Percentiles rank a stretch among this genome's conserved stretches.
These are phyloP conservation scores for Iberis pinnata DNA, from an alignment of 345 rosid genomes.

Conservation along the genomic window DNA sequence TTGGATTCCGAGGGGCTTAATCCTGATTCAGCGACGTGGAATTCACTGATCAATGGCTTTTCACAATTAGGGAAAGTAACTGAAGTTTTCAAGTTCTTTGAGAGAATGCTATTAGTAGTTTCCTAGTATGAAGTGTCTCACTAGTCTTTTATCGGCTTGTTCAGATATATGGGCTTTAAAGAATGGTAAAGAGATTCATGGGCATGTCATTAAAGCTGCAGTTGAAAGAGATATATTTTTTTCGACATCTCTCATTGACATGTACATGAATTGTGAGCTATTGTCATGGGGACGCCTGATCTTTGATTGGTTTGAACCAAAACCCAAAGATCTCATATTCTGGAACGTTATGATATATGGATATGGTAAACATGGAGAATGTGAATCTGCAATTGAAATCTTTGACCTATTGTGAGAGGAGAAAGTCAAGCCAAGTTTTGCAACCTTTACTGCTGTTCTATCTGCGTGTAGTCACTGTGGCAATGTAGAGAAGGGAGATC, in stretches of 20 bases:
- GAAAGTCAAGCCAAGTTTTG: conserved; percentile 44
- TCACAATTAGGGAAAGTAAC: conserved; percentile 41
- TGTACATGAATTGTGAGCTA: conserved; percentile 61
- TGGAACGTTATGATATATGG: conserved; percentile 80
- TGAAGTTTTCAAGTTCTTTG: conserved; percentile 46
- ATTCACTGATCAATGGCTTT: conserved; percentile 60
- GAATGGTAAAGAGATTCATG: conserved; percentile 56
- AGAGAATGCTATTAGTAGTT: conserved; percentile 44
- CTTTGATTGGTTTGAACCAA: conserved; percentile 39
- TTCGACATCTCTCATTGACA: conserved; percentile 46
- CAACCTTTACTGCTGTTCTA: conserved; percentile 43
- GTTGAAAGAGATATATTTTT: conserved; percentile 34
- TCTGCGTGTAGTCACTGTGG: conserved; percentile 55
- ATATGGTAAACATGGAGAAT: conserved; percentile 59
- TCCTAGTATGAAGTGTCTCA: conserved; percentile 48
- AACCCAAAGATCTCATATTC: conserved; percentile 53
- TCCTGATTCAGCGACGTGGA: conserved; percentile 66
- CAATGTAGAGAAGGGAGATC: conserved; percentile 38
- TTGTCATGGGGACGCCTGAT: conserved; percentile 37
- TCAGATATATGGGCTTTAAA: conserved; percentile 40
- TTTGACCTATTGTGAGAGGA: conserved; percentile 41
- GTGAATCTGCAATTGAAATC: conserved; percentile 39
- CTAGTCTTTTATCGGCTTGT: conserved; percentile 59
- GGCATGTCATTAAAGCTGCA: conserved; percentile 37
- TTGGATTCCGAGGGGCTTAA: conserved; percentile 40